phyloP scores from a whole-genome alignment of 805 yeast genomes.

The Aciculoconidium aculeatum region DNA sequence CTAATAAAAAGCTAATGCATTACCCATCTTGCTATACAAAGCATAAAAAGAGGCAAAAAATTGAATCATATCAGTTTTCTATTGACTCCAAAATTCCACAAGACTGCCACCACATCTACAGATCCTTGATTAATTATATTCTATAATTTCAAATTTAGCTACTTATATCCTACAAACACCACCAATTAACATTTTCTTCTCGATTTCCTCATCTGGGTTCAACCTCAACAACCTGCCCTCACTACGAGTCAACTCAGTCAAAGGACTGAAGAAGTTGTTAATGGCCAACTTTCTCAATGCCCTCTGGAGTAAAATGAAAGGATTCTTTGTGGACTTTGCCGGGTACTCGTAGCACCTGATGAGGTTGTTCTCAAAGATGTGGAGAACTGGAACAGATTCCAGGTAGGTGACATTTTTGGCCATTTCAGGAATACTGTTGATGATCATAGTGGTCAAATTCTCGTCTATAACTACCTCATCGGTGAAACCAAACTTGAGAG shows the following conservation, averaged over 20 bases:
- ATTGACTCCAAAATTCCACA: too few relatives aligned
- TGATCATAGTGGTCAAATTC: conserved; percentile 14
- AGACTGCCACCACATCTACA: too few relatives aligned
- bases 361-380: conserved; percentile 26
- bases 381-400: conserved; percentile 17
- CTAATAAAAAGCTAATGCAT: too few relatives aligned
- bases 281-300: conserved; percentile 15
- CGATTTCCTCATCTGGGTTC: conserved; percentile 17
- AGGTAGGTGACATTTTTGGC: conserved; percentile 2
- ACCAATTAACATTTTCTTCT: conserved; percentile 22
- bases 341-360: conserved; percentile 18
- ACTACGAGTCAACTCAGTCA: conserved; percentile 13
- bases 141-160: too few relatives aligned
- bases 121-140: too few relatives aligned
- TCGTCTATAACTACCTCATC: conserved; percentile 23
- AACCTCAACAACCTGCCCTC: conserved; percentile 16
- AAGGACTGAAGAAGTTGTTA: conserved; percentile 22
- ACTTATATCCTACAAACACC: conserved; percentile 18
- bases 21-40: too few relatives aligned
- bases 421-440: conserved; percentile 16
- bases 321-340: conserved; percentile 13
- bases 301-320: conserved; percentile 9
- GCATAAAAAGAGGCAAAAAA: too few relatives aligned
- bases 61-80: too few relatives aligned
- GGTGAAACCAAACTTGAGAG: conserved; percentile 47